phyloP scores from a whole-genome alignment of 129 eudicot genomes.

The Kitagawia praeruptora region DNA sequence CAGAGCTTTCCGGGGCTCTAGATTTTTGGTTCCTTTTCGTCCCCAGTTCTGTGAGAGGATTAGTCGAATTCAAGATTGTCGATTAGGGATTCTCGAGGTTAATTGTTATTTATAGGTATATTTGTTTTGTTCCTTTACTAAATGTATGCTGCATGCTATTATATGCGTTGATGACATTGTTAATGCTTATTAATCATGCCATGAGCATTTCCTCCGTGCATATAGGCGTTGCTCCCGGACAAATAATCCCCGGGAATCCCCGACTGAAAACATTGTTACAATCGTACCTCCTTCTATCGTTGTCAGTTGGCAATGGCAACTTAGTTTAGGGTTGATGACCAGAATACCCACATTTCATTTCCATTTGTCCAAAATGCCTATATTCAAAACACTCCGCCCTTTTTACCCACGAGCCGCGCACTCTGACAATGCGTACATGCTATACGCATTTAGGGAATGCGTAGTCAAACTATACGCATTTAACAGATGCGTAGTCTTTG shows the following conservation, averaged over 20 bases:
- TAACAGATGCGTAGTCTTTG: too few species aligned
- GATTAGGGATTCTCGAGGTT: background rate
- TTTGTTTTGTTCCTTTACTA: background rate
- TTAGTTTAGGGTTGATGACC: too few species aligned
- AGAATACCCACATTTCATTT: too few species aligned
- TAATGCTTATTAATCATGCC: background rate
- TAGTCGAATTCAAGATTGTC: background rate
- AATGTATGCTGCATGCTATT: background rate
- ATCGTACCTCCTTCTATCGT: too few species aligned
- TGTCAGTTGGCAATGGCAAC: background rate
- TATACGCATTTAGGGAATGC: too few species aligned
- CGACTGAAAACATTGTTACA: too few species aligned
- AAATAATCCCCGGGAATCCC: too few species aligned
- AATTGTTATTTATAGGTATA: background rate
- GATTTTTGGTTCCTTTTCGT: background rate
- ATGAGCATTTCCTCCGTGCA: background rate
- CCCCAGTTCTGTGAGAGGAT: background rate
- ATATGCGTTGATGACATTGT: background rate
- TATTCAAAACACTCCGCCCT: too few species aligned
- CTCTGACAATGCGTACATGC: too few species aligned
- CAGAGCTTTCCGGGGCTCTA: background rate
- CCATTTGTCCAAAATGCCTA: too few species aligned
- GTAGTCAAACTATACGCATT: too few species aligned
- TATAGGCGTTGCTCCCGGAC: background rate
- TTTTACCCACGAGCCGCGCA: too few species aligned